Base-by-base conservation (phyloP, 805 yeast species). In the Metschnikowia drakensbergensis region DNA sequence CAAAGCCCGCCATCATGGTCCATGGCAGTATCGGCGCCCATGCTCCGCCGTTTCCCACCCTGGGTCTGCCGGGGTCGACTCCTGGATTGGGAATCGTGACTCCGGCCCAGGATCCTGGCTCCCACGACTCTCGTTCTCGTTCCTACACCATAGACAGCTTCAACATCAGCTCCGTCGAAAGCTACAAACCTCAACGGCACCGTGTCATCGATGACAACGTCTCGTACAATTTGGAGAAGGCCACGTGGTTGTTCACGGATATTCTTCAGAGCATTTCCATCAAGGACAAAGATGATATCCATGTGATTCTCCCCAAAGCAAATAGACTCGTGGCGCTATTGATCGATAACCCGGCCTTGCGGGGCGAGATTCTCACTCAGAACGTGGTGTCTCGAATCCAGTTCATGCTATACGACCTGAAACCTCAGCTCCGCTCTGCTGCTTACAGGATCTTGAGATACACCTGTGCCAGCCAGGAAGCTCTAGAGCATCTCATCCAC, bases 361-460 rank as follows among this genome's bases (percentile, higher is more conserved):
- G 81, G 58, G 70, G 77, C 31, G 96, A 88, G 44, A 68, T 91
- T 29, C 82, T 77, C 2, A 61, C 85, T 13, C 72, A 79, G 22
- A 78, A 82, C 1, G 77, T 84, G 45, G 70, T 86, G 26, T 72
- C 72, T 44, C 67, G 81, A 30, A 72, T 91, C 8, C 86, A 82
- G 57, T 74, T 76, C 22, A 70, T 89, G 61, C 64, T 91, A 22
- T 68, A 80, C 27, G 82, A 80, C 56, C 72, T 71, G 5, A 75
- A 79, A 41, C 74, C 82, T 28, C 83, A 81, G 49, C 84, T 88
- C 1, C 74, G 84, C 6, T 86, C 91, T 0, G 77, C 89, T 2
- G 96, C 91, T 0, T 89, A 82, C 63, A 72, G 96, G 43, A 74
- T 89, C 1, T 75, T 89, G 23, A 70, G 97, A 13, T 77, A 85